Evolutionary conservation across 2,329 filamentous ascomycete genomes (phyloP), one percentile per base, ranked within the genome.

Genomic region (Emergomyces orientalis): DNA sequence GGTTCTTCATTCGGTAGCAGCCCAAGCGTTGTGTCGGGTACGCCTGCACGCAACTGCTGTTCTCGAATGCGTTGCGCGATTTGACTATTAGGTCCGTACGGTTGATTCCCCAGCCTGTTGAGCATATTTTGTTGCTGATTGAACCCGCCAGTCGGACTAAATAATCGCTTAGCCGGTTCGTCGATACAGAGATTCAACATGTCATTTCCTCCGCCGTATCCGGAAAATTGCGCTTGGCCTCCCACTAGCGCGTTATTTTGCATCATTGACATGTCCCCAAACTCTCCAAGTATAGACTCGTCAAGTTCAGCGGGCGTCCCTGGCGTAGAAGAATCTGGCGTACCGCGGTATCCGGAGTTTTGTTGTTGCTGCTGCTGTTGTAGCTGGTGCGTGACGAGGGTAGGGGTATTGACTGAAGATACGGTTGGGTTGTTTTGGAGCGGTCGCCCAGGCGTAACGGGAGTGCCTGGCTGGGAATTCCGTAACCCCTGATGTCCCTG

Each of bases 331-430:
- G 86, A 86, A 74, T 88, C 84, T 62, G 86, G 84, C 30, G 86
- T 85, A 65, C 74, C 74, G 65, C 75, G 76, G 69, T 77, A 82
- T 76, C 79, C 81, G 68, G 75, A 80, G 75, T 77, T 85, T 68
- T 81, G 81, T 64, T 80, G 83, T 68, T 81, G 81, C 64, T 80
- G 83, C 51, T 85, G 82, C 63, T 82, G 80, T 60, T 81, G 82
- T 65, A 86, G 80, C 41, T 89, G 87, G 67, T 91, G 88, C 0
- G 90, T 90, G 64, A 88, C 89, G 63, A 97, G 82, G 0, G 92
- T 96, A 0, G 93, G 93, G 0, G 93, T 97, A 75, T 97, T 97
- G 62, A 97, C 93, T 3, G 92, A 97, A 2, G 94, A 99, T 22
- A 97, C 93, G 0, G 92, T 97, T 19, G 93, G 93, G 74, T 97